Conservation (phyloP, 2,329 filamentous ascomycete species). For the Seiridium cupressi region DNA sequence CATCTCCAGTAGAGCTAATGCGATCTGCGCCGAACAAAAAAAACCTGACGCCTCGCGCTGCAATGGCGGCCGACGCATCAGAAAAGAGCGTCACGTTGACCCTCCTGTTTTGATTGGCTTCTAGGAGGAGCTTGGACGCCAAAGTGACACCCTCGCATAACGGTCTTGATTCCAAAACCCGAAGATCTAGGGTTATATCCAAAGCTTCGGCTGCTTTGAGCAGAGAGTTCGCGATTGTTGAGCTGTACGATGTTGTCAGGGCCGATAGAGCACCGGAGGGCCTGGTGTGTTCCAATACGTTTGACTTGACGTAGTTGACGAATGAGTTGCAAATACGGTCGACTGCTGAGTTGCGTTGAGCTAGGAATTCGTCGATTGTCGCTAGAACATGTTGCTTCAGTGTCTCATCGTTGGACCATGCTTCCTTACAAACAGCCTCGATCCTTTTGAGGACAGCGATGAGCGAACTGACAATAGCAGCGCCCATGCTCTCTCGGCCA, state of each 20-base stretch:
- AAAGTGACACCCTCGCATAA: conserved; percentile 63
- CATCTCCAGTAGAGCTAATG: conserved; percentile 54
- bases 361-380: conserved; percentile 20
- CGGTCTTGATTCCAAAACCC: conserved; percentile 65
- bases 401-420: conserved; percentile 20
- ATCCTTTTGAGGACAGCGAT: conserved; percentile 43
- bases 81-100: conserved; percentile 49
- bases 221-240: conserved; percentile 54
- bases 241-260: conserved; percentile 62
- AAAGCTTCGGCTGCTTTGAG: conserved; percentile 34
- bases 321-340: conserved; percentile 34
- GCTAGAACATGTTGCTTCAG: conserved; percentile 20
- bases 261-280: conserved; percentile 38
- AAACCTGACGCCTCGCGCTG: conserved; percentile 50
- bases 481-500: conserved; percentile 64
- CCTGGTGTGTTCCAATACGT: conserved; percentile 8
- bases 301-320: conserved; percentile 26
- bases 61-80: conserved; percentile 58
- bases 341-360: conserved; percentile 12
- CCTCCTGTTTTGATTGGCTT: conserved; percentile 21
- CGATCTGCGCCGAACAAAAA: conserved; percentile 65
- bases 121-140: conserved; percentile 37
- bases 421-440: conserved; percentile 21
- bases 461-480: conserved; percentile 52
- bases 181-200: conserved; percentile 46